Evolutionary conservation across 768 basidiomycete species (phyloP), one percentile per base, ranked within the genome.

Genomic region (Russula virescens): DNA sequence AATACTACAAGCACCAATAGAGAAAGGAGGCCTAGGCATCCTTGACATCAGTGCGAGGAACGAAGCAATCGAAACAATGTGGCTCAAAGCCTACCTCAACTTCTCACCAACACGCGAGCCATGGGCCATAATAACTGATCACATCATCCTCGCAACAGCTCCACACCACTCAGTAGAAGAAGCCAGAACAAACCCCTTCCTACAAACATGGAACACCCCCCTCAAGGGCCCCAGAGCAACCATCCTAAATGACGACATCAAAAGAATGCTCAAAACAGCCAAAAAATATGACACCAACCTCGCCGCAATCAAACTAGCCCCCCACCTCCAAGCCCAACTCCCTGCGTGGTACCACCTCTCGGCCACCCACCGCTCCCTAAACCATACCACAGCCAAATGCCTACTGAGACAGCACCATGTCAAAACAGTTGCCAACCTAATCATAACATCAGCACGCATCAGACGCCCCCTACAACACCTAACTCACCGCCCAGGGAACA

Each of bases 311-410:
- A 51, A 50, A 10, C 0, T 69, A 0, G 14, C 60, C 1, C 5
- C 25, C 0, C 5, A 46, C 0, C 45, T 68, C 0, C 62, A 55
- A n/a, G 3, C 25, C 1, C 14, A 55, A 31, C 55, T 70, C 0
- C 69, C 69, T 0, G 62, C 65, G 0, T 70, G 67, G 69, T 49
- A 10, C 19, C 69, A 69, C 43, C 2, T 38, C 5, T 16, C n/a
- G 16, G 13, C 51, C 8, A 13, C 10, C n/a, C 11, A 1, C 11
- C 2, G 3, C 38, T 11, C n/a, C 38, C 10, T 38, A 9, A 38
- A 38, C n/a, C 10, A 38, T 2, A 5, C 13, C 5, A 14, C 38
- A 38, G 38, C 38, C 5, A 9, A 11, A 38, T 38, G 38, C 38
- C 38, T 38, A 2, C 5, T 5, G 10, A 38, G 13, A 9, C 0